Evolutionary conservation across 1,284 basidiomycete genomes (phyloP).

Genomic region (Rhodotorula sp.): DNA sequence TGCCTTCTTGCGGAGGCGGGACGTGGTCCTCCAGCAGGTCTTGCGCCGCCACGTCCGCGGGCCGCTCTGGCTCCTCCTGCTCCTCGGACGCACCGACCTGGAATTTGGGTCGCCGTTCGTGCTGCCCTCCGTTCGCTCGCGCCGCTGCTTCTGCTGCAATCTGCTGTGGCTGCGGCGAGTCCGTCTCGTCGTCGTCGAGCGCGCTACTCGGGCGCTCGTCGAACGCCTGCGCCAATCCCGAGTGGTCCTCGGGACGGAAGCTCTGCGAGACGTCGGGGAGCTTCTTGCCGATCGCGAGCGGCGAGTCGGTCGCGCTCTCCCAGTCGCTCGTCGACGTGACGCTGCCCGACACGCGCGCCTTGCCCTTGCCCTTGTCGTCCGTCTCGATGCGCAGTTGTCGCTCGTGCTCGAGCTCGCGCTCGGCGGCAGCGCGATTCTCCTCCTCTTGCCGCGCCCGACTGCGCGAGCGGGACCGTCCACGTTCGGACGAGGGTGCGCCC

Average conservation of each 20-base stretch:
- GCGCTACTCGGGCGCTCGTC: constrained; percentile 3
- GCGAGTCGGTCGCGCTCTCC: constrained; percentile 40
- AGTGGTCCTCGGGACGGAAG: constrained; percentile 7
- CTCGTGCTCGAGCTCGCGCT: not conserved
- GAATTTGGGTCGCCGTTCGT: constrained; percentile 27
- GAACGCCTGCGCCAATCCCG: constrained; percentile 20
- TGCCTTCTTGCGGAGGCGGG: not conserved
- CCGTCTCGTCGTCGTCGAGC: not conserved
- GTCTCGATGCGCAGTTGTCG: not conserved
- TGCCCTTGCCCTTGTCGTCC: not conserved
- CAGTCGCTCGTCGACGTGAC: constrained; percentile 28
- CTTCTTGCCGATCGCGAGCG: constrained; percentile 15
- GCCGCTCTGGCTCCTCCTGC: constrained; percentile 4
- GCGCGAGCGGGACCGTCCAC: constrained; percentile 10
- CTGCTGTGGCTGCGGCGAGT: not conserved
- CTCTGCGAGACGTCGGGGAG: constrained; percentile 17
- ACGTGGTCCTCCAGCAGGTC: not conserved
- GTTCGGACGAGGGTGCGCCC: not conserved
- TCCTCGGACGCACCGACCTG: constrained; percentile 21
- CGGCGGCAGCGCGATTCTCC: not conserved
- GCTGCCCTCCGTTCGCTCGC: not conserved
- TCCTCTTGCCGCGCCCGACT: not conserved
- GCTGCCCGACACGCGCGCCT: constrained; percentile 1
- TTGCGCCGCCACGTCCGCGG: not conserved
- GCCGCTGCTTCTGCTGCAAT: not conserved